phyloP scores from a whole-genome alignment of 2,329 filamentous ascomycete genomes.

The Paramyrothecium roridum region DNA sequence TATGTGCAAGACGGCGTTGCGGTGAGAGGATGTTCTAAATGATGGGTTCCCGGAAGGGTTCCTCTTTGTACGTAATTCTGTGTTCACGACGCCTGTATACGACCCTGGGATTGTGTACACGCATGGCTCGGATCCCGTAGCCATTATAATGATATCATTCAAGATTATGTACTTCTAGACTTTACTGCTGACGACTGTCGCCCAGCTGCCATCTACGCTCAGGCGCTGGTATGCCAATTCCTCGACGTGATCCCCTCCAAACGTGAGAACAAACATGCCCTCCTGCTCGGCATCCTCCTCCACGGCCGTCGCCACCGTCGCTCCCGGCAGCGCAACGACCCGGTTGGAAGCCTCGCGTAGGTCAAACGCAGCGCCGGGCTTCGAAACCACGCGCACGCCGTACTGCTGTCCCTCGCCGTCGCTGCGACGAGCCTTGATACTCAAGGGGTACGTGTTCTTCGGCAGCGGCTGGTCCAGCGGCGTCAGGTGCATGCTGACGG shows the following conservation, averaged over 20 bases:
- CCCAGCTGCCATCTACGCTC: constrained; percentile 8
- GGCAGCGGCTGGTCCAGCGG: constrained; percentile 26
- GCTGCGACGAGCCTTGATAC: constrained; percentile 12
- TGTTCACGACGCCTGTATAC: too few relatives aligned
- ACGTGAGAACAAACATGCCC: constrained; percentile 9
- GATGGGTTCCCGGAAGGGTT: neutral
- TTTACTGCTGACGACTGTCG: constrained; percentile 3
- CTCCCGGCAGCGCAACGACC: constrained; percentile 12
- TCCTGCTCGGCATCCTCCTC: constrained; percentile 6
- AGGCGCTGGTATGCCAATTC: constrained; percentile 16
- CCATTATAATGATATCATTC: too few relatives aligned
- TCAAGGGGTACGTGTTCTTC: constrained; percentile 23
- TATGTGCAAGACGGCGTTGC: too few relatives aligned
- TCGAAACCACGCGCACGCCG: constrained; percentile 14
- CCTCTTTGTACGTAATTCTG: neutral
- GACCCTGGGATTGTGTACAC: too few relatives aligned
- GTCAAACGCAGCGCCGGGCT: constrained; percentile 17
- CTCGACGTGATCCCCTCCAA: constrained; percentile 4
- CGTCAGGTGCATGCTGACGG: constrained; percentile 24
- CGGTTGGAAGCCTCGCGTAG: constrained; percentile 18
- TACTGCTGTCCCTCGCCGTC: constrained; percentile 4
- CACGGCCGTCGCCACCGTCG: neutral
- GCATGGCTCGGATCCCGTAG: too few relatives aligned
- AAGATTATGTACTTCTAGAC: neutral
- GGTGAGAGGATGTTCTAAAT: too few relatives aligned